phyloP scores from a whole-genome alignment of 768 basidiomycete genomes.

The Termitomyces sp. region DNA sequence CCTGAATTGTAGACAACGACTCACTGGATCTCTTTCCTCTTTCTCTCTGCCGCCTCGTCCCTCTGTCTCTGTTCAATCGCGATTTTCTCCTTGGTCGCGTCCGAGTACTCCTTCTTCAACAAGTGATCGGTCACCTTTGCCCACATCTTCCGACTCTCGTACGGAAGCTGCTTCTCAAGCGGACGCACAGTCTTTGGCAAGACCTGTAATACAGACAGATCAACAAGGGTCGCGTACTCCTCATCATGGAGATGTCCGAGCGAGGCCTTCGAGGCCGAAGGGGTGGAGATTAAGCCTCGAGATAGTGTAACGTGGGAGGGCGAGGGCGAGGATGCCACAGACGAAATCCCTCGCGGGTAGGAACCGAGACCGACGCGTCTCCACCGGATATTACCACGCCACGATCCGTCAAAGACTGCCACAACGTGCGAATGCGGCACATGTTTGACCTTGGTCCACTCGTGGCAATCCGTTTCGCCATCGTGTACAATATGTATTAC shows the following conservation, averaged over 20 bases:
- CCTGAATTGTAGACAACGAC: slow-evolving; percentile 25
- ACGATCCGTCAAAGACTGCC: slow-evolving; percentile 83
- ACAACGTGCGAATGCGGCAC: slow-evolving; percentile 76
- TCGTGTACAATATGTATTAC: slow-evolving; percentile 81
- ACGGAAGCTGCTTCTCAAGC: slow-evolving; percentile 66
- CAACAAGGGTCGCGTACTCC: slow-evolving; percentile 67
- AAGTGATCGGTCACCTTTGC: slow-evolving; percentile 71
- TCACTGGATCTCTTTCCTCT: slow-evolving; percentile 72
- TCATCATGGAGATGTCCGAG: slow-evolving; percentile 33
- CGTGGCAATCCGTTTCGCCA: slow-evolving; percentile 53
- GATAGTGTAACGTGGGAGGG: slow-evolving; percentile 41
- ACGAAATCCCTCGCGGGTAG: slow-evolving; percentile 33
- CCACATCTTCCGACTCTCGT: slow-evolving; percentile 89
- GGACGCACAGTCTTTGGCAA: slow-evolving; percentile 86
- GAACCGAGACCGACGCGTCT: slow-evolving; percentile 48
- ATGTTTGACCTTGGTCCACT: slow-evolving; percentile 86
- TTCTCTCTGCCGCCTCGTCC: slow-evolving; percentile 83
- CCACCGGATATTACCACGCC: slow-evolving; percentile 82
- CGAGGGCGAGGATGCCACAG: slow-evolving; percentile 40
- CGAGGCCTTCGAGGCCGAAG: slow-evolving; percentile 40
- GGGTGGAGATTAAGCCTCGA: slow-evolving; percentile 25
- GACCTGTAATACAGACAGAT: slow-evolving; percentile 62
- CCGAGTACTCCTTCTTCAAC: slow-evolving; percentile 78
- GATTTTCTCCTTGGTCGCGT: slow-evolving; percentile 90
- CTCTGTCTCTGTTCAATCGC: slow-evolving; percentile 91